A percentile compares a stretch with the other conserved stretches of the same genome.
Evolutionary conservation across 768 basidiomycete species (phyloP).

Genomic region (Coprinopsis sp.): DNA sequence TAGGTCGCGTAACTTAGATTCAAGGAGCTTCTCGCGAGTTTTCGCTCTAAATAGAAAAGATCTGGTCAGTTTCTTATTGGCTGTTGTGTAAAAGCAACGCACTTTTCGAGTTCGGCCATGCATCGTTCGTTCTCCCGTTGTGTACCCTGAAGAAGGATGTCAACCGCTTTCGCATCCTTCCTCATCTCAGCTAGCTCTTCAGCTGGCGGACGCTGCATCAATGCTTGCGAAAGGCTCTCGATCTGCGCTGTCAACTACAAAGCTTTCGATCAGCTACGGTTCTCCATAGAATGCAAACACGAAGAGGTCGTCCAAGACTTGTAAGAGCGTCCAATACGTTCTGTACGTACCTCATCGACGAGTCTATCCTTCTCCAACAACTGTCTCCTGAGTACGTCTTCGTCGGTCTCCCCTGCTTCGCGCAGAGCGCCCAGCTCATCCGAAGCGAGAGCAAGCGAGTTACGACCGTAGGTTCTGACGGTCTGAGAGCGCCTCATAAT

Average conservation of each 20-base stretch:
- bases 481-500: slow-evolving; percentile 63
- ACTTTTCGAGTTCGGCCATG: slow-evolving; percentile 79
- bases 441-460: slow-evolving; percentile 44
- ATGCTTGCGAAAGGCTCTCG: slow-evolving; percentile 57
- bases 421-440: slow-evolving; percentile 60
- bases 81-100: slow-evolving; percentile 14
- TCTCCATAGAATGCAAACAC: no score
- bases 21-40: slow-evolving; percentile 71
- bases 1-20: slow-evolving; percentile 63
- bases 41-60: slow-evolving; percentile 42
- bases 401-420: slow-evolving; percentile 54
- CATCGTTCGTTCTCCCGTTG: slow-evolving; percentile 83
- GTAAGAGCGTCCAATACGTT: no score
- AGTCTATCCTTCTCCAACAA: slow-evolving; percentile 66
- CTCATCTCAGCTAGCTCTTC: slow-evolving; percentile 62
- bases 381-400: slow-evolving; percentile 59
- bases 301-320: no score
- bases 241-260: slow-evolving; percentile 59
- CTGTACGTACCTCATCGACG: slow-evolving; percentile 56
- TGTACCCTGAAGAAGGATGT: slow-evolving; percentile 72
- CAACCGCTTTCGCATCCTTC: slow-evolving; percentile 71
- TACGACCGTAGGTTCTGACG: slow-evolving; percentile 48
- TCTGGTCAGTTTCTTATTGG: neutral
- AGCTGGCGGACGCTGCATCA: slow-evolving; percentile 62
- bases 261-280: neutral